Evolutionary conservation across 225 moss, liverwort and hornwort genomes (phyloP).

Genomic region (Marchantia paleacea): DNA sequence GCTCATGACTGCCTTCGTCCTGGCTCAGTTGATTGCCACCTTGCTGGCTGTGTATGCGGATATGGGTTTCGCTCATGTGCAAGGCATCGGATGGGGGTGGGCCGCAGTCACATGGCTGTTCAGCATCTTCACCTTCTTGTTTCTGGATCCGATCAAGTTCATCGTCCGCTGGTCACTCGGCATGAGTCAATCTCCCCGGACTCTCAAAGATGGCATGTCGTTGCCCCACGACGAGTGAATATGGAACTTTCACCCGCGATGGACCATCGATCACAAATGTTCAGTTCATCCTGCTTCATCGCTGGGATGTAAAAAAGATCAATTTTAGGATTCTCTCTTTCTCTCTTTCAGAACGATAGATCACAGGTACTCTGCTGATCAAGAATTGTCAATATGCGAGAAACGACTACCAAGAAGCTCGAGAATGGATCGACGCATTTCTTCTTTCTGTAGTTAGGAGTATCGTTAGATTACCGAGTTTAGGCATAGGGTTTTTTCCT

Average conservation of each 20-base stretch:
- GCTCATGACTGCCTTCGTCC: slow-evolving; percentile 14
- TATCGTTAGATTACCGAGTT: neutral
- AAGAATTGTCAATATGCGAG: neutral
- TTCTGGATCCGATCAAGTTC: slow-evolving; percentile 24
- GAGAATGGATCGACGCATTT: neutral
- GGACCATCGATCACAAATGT: neutral
- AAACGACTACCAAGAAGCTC: neutral
- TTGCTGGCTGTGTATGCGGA: slow-evolving; percentile 14
- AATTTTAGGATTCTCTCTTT: neutral
- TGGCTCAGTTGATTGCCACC: slow-evolving; percentile 25
- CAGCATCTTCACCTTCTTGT: slow-evolving; percentile 4
- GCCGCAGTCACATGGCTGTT: slow-evolving; percentile 13
- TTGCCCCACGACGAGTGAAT: slow-evolving; percentile 13
- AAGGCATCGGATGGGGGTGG: slow-evolving; percentile 21
- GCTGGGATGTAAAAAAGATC: neutral
- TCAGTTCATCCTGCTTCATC: neutral
- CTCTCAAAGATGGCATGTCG: neutral
- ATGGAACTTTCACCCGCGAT: neutral
- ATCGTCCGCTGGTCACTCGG: slow-evolving; percentile 13
- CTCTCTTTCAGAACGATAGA: neutral
- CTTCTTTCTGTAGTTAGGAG: neutral
- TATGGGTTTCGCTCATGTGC: slow-evolving; percentile 6
- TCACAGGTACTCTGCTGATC: neutral
- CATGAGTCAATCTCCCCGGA: neutral
- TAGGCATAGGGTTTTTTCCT: slow-evolving; percentile 3